Conservation (phyloP, 345 rosid species). For the Psidium guajava region DNA sequence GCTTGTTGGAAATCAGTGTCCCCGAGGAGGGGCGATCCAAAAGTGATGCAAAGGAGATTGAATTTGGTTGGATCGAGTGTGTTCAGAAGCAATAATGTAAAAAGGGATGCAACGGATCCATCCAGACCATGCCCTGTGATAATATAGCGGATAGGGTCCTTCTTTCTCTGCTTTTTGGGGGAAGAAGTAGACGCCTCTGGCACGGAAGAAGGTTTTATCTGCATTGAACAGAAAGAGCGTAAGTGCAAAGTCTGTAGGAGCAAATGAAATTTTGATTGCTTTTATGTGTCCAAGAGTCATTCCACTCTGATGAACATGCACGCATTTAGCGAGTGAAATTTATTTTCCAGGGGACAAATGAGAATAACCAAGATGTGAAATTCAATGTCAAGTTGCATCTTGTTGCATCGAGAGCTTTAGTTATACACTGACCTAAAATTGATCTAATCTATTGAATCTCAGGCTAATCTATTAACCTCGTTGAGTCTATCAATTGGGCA, state of each 20-base stretch:
- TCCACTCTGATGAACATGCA: background rate
- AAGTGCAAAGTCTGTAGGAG: background rate
- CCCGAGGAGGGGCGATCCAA: slow-evolving; percentile 54
- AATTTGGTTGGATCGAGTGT: slow-evolving; percentile 1
- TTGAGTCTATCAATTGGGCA: background rate
- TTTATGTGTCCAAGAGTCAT: background rate
- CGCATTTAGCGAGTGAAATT: background rate
- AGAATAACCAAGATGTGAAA: no score
- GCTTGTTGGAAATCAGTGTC: slow-evolving; percentile 20
- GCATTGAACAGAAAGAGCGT: background rate
- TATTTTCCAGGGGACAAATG: no score
- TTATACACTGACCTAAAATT: no score
- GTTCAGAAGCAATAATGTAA: slow-evolving; percentile 49
- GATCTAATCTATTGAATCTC: background rate
- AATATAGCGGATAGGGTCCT: slow-evolving; percentile 2
- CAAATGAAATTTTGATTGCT: background rate
- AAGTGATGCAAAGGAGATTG: slow-evolving; percentile 37
- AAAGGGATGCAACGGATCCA: slow-evolving; percentile 65
- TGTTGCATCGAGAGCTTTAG: no score
- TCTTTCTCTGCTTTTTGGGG: background rate
- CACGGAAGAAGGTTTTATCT: background rate
- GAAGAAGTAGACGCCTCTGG: no score
- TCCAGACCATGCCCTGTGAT: slow-evolving; percentile 46
- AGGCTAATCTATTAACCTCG: background rate
- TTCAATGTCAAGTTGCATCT: no score